Conservation (phyloP, 129 eudicot species). For the carrot (Daucus carota) region DH1_v3.0 NC_030389.2:4964501-4965000, state of each 20-base stretch:
- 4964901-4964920: conserved; percentile 41
- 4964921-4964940: conserved; percentile 26
- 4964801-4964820: conserved; percentile 54
- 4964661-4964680: no score
- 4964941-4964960: conserved; percentile 56
- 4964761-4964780: no score
- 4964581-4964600: no score
- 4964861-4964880: conserved; percentile 21
- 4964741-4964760: no score
- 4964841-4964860: conserved; percentile 60
- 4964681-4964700: no score
- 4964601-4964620: no score
- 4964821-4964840: conserved; percentile 77
- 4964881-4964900: conserved; percentile 4
- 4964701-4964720: no score
- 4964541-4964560: no score
- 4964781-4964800: conserved; percentile 79
- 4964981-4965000: conserved; percentile 69
- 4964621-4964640: conserved; percentile 49
- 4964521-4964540: conserved; percentile 28
- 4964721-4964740: no score
- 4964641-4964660: no score
- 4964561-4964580: no score
- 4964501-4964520: not conserved
- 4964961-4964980: conserved; percentile 94